Percentiles rank a stretch among this genome's conserved stretches.
Conservation (phyloP, 2,329 filamentous ascomycete genomes). For the Cercospora berteroae region DNA sequence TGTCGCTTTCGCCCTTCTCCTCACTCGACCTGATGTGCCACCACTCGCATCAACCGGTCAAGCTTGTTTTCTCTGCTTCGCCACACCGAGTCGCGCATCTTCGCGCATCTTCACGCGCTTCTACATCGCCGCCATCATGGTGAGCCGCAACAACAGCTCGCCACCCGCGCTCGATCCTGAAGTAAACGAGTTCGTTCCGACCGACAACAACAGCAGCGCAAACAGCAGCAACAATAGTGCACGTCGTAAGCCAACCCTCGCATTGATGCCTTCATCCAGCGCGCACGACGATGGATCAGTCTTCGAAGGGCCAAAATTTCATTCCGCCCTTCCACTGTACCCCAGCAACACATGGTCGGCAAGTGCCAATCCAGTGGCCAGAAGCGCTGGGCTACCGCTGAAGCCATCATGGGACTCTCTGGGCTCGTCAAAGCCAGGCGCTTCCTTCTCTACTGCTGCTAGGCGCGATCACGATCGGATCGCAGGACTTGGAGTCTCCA, state of each 20-base stretch:
- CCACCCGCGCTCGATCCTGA: slow-evolving; percentile 7
- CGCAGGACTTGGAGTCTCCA: neutral
- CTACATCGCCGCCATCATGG: neutral
- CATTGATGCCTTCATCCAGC: neutral
- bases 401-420: slow-evolving; percentile 21
- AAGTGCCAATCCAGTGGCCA: neutral
- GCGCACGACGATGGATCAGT: neutral
- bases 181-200: slow-evolving; percentile 12
- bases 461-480: neutral
- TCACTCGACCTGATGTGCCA: neutral
- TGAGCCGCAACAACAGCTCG: neutral
- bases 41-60: neutral
- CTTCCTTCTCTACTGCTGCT: neutral
- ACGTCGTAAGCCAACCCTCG: neutral
- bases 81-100: neutral
- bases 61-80: neutral
- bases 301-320: neutral
- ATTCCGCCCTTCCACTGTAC: slow-evolving; percentile 13
- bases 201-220: neutral
- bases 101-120: neutral
- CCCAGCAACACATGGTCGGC: slow-evolving; percentile 20
- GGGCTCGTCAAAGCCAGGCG: neutral
- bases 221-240: neutral
- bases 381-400: slow-evolving; percentile 18
- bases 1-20: neutral